Evolutionary conservation across 768 basidiomycete species (phyloP).

Genomic region (Wakefieldia striispora): DNA sequence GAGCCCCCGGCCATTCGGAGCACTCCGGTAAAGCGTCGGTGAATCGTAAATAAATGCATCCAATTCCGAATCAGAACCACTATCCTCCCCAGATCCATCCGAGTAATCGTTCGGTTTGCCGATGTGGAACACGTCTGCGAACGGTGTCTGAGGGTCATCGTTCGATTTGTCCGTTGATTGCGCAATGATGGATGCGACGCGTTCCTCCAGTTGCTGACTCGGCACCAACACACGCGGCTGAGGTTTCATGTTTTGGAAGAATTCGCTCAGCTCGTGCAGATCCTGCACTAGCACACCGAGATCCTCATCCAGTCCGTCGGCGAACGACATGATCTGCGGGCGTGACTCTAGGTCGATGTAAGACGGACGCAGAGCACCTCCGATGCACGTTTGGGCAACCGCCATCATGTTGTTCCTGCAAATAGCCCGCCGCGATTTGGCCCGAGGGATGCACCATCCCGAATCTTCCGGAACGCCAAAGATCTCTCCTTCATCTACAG

Average conservation of each 20-base stretch:
- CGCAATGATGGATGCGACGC: conserved; percentile 79
- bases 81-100: conserved; percentile 49
- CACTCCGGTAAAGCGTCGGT: conserved; percentile 41
- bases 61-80: conserved; percentile 33
- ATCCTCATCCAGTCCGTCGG: conserved; percentile 51
- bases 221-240: conserved; percentile 41
- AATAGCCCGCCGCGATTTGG: conserved; percentile 53
- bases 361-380: conserved; percentile 59
- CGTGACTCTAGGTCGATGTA: conserved; percentile 72
- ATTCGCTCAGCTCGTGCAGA: conserved; percentile 70
- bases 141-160: conserved; percentile 76
- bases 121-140: conserved; percentile 72
- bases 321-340: conserved; percentile 33
- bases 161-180: conserved; percentile 58
- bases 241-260: conserved; percentile 54
- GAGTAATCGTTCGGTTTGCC: conserved; percentile 34
- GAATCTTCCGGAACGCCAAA: conserved; percentile 82
- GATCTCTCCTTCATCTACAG: conserved; percentile 61
- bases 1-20: conserved; percentile 41
- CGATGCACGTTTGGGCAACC: conserved; percentile 81
- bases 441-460: conserved; percentile 83
- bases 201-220: conserved; percentile 66
- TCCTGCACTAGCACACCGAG: conserved; percentile 78
- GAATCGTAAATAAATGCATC: conserved; percentile 68
- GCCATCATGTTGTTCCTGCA: conserved; percentile 80